A percentile compares a stretch with the other conserved stretches of the same genome.
Conservation (phyloP, 2,329 filamentous ascomycete genomes). For the Didymella pinodella region DNA sequence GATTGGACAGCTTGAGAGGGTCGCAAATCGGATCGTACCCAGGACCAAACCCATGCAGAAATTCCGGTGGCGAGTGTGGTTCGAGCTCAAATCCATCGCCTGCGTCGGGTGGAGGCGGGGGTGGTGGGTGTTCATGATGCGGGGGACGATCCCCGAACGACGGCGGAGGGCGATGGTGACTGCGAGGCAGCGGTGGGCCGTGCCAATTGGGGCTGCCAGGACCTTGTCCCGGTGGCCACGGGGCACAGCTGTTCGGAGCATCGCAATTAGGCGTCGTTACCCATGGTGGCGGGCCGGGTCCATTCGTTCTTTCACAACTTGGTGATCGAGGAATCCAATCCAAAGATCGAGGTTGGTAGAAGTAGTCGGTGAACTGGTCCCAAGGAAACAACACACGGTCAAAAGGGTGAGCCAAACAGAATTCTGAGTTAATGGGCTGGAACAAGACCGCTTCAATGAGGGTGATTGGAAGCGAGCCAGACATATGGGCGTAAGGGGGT, state of each 20-base stretch:
- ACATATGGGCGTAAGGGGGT: slow-evolving; percentile 32
- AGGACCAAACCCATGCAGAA: slow-evolving; percentile 8
- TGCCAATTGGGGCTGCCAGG: neutral
- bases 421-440: slow-evolving; percentile 29
- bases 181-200: neutral
- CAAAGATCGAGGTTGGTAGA: slow-evolving; percentile 15
- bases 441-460: slow-evolving; percentile 27
- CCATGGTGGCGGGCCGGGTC: slow-evolving; percentile 26
- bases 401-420: slow-evolving; percentile 27
- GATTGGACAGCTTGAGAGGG: slow-evolving; percentile 25
- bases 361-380: slow-evolving; percentile 24
- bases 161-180: neutral
- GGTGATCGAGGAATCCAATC: slow-evolving; percentile 24
- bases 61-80: neutral
- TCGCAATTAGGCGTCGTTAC: slow-evolving; percentile 11
- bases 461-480: slow-evolving; percentile 28
- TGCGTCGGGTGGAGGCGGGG: neutral
- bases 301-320: slow-evolving; percentile 20
- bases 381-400: slow-evolving; percentile 26
- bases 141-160: neutral
- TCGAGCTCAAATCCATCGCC: neutral
- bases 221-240: neutral
- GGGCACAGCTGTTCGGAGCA: slow-evolving; percentile 5
- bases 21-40: slow-evolving; percentile 21
- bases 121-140: neutral